These are phyloP conservation scores for Potentilla sterilis DNA, from an alignment of 306 rosid genomes.

Conservation along the genomic window DNA sequence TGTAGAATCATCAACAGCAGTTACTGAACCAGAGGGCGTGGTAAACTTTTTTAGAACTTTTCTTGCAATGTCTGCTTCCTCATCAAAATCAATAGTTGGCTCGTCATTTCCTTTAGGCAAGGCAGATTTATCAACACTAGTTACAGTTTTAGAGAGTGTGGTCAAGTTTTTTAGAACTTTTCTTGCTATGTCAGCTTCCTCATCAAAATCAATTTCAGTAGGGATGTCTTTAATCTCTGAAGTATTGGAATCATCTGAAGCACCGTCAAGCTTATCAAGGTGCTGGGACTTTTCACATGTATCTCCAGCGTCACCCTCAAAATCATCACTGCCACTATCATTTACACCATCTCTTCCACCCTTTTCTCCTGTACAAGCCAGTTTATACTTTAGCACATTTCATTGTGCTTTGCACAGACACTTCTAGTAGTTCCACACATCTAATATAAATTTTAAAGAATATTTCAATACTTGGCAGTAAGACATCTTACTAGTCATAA, in stretches of 20 bases:
- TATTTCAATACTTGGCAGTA: not conserved
- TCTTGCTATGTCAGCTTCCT: conserved; percentile 80
- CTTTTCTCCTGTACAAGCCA: conserved; percentile 46
- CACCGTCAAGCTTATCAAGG: conserved; percentile 36
- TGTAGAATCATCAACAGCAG: conserved; percentile 32
- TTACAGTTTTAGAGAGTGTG: conserved; percentile 44
- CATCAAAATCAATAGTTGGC: conserved; percentile 52
- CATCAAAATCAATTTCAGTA: conserved; percentile 63
- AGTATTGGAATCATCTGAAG: conserved; percentile 32
- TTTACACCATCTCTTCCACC: conserved; percentile 40
- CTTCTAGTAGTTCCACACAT: not conserved
- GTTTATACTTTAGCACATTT: conserved; percentile 8
- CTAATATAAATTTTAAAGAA: not conserved
- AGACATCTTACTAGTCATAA: not conserved
- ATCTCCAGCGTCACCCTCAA: conserved; percentile 37
- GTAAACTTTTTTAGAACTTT: conserved; percentile 69
- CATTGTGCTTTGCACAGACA: not conserved
- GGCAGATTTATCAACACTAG: conserved; percentile 30
- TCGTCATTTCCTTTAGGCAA: conserved; percentile 38
- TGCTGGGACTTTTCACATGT: conserved; percentile 28
- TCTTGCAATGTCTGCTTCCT: conserved; percentile 81
- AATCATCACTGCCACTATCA: conserved; percentile 48
- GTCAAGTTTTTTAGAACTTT: conserved; percentile 71
- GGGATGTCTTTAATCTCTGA: conserved; percentile 39
- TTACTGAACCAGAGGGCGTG: conserved; percentile 45